Base-by-base conservation (phyloP, 768 basidiomycete genomes). In the Rhodotorula toruloides region DNA sequence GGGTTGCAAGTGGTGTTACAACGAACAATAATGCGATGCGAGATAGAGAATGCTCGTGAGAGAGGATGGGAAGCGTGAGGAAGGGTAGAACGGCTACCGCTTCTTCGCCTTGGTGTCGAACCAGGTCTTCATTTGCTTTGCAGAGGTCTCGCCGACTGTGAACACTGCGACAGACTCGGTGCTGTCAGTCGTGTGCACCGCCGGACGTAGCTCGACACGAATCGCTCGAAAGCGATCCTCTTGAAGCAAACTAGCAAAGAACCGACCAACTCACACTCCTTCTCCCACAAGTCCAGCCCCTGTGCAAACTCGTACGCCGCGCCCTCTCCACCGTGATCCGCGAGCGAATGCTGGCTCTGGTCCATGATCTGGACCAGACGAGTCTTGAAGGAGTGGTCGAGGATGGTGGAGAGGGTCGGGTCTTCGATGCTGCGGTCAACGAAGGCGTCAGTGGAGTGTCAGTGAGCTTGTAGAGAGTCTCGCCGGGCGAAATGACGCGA, bases 241-340 rank as follows among this genome's bases (percentile, higher is more conserved):
- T 31, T 7, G 21, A n/a, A 21, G 11, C 4, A 13, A 8, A 8
- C 13, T 12, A 54, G 44, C 19, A 48, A 32, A 19, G 17, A 9
- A 44, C 2, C 16, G 6, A 3, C n/a, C n/a, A n/a, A 64, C 74
- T 54, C 46, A 74, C 74, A 52, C 60, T 75, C 73, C 44, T 72
- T 74, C 71, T 75, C 74, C 74, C 74, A 75, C 25, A 58, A 50
- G 44, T 75, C 74, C 46, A 75, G 34, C 0, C 70, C 72, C 54
- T 71, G 73, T 17, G 71, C 56, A 50, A 74, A 75, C 56, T 69
- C 72, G 48, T 67, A 73, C 29, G 73, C 74, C 27, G 68, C 73
- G 14, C 71, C 71, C 40, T 71, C 70, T 10, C 62, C 68, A 1
- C 65, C 57, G 11, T 71, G 55, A 36, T 71, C 67, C 0, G 71